Conservation (phyloP, 23 red algal genomes). For the Gracilaria gracilis region DNA sequence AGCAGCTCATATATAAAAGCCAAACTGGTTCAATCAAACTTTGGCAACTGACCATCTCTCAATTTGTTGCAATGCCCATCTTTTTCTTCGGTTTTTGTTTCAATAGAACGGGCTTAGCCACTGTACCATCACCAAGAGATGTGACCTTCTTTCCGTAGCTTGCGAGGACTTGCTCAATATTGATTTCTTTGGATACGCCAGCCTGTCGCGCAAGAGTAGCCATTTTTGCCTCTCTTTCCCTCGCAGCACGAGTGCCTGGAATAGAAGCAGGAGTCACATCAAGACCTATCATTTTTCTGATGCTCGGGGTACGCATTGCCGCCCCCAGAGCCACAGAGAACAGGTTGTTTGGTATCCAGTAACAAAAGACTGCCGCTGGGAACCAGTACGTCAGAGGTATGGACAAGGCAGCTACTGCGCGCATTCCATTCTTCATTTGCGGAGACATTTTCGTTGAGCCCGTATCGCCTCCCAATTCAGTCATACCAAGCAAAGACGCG, state of each 20-base stretch:
- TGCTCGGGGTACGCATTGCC: slow-evolving; percentile 20
- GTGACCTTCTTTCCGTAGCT: slow-evolving; percentile 37
- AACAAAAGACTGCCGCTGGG: slow-evolving; percentile 92
- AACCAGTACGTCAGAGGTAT: slow-evolving; percentile 87
- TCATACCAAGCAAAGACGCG: slow-evolving; percentile 80
- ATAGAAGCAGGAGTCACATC: slow-evolving; percentile 45
- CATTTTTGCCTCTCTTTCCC: slow-evolving; percentile 20
- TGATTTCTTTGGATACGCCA: slow-evolving; percentile 9
- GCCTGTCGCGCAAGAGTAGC: slow-evolving; percentile 12
- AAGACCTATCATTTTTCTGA: slow-evolving; percentile 37
- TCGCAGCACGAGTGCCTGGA: slow-evolving; percentile 62
- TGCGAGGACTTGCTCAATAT: slow-evolving; percentile 46
- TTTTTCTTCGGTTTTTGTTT: slow-evolving; percentile 58
- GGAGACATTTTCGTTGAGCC: slow-evolving; percentile 54
- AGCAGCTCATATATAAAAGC: background rate
- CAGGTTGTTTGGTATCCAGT: slow-evolving; percentile 92
- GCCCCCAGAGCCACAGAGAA: slow-evolving; percentile 79
- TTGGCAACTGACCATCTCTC: background rate
- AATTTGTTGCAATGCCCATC: slow-evolving; percentile 28
- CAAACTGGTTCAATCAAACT: background rate
- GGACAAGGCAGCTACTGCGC: slow-evolving; percentile 59
- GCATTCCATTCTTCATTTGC: slow-evolving; percentile 63
- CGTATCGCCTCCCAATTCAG: slow-evolving; percentile 69
- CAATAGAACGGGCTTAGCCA: slow-evolving; percentile 56
- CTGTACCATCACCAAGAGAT: slow-evolving; percentile 1